Evolutionary conservation across 2,329 filamentous ascomycete species (phyloP).

Genomic region (Verticillium nonalfalfae): DNA sequence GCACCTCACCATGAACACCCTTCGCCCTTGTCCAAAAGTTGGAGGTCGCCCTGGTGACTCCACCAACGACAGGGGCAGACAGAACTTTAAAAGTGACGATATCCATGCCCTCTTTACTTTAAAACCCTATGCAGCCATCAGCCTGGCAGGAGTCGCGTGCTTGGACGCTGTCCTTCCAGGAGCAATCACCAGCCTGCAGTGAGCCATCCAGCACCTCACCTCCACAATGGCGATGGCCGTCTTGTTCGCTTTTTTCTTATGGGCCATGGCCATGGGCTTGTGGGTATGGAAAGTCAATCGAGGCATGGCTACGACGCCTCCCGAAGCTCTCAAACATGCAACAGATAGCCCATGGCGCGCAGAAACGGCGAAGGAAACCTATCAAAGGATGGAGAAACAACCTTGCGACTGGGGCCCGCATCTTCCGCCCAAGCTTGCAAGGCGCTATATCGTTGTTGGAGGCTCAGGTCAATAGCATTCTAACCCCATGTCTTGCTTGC

Average conservation of each 20-base stretch:
- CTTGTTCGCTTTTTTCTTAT: no score
- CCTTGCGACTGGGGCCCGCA: constrained; percentile 30
- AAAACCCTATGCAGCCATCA: no score
- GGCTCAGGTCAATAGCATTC: constrained; percentile 32
- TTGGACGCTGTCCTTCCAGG: no score
- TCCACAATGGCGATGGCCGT: background rate
- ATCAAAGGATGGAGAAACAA: constrained; percentile 23
- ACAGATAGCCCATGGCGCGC: constrained; percentile 27
- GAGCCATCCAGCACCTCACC: background rate
- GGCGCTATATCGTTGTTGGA: constrained; percentile 38
- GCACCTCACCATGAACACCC: background rate
- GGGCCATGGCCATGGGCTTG: background rate
- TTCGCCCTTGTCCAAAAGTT: no score
- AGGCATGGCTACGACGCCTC: constrained; percentile 26
- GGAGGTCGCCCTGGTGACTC: no score
- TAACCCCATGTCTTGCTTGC: background rate
- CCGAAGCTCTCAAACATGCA: constrained; percentile 19
- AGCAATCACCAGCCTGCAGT: no score
- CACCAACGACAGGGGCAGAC: no score
- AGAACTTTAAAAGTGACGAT: no score
- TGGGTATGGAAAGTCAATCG: constrained; percentile 30
- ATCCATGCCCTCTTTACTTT: no score
- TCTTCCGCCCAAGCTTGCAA: constrained; percentile 30
- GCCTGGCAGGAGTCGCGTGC: no score
- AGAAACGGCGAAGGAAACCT: constrained; percentile 25